Evolutionary conservation across 2,329 filamentous ascomycete species (phyloP).

Genomic region (Albophoma yamanashiensis): DNA sequence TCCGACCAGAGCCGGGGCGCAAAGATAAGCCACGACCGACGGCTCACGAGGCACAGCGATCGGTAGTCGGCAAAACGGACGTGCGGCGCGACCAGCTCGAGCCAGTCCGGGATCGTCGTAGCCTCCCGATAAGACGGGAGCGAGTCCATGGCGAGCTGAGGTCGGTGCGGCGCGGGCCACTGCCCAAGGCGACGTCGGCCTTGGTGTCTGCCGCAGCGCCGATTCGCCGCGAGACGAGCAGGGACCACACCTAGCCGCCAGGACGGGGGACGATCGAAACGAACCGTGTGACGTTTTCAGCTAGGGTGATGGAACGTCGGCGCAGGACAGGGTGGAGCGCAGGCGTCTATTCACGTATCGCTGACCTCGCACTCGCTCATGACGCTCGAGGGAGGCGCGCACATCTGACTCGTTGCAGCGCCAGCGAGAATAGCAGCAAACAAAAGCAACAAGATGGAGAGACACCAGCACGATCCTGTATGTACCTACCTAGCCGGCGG

Average conservation of each 20-base stretch:
- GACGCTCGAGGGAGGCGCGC: neutral
- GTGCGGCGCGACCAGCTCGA: constrained; percentile 34
- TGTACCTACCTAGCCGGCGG: neutral
- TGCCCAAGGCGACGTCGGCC: neutral
- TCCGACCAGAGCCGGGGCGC: constrained; percentile 43
- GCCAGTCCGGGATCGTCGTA: constrained; percentile 34
- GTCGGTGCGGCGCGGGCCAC: neutral
- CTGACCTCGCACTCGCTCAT: neutral
- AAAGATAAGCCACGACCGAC: constrained; percentile 36
- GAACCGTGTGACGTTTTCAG: neutral
- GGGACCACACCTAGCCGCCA: too few species aligned
- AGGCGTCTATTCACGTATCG: neutral
- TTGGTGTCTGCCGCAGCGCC: neutral
- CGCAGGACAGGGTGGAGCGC: neutral
- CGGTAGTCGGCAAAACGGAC: constrained; percentile 29
- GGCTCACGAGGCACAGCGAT: constrained; percentile 36
- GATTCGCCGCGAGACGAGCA: neutral
- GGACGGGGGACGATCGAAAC: neutral
- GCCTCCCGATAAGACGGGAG: constrained; percentile 47
- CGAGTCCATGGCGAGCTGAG: constrained; percentile 11
- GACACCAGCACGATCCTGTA: neutral
- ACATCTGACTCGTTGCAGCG: neutral
- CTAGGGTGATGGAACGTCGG: neutral
- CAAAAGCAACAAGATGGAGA: neutral
- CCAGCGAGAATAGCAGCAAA: neutral